Conservation (phyloP, 805 yeast species). For the Cyberlindnera misumaiensis region DNA sequence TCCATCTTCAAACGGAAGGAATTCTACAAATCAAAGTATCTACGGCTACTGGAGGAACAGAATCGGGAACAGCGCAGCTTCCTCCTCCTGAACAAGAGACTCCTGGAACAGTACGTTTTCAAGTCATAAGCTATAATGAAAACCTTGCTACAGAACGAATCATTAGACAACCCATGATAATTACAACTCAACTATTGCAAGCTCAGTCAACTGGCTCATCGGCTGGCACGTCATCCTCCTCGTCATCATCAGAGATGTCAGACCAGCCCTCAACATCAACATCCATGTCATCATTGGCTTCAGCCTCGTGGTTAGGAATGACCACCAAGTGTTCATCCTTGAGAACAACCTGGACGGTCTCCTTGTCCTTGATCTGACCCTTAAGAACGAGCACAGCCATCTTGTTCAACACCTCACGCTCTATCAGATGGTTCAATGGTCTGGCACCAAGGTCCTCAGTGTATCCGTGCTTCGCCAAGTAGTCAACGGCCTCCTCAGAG, state of each 20-base stretch:
- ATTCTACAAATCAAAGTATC: conserved; percentile 15
- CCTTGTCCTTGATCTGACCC: conserved; percentile 86
- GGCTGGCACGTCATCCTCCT: conserved; percentile 9
- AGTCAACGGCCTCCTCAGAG: conserved; percentile 72
- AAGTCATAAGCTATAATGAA: neutral
- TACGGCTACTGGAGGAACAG: conserved; percentile 6
- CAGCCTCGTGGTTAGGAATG: conserved; percentile 74
- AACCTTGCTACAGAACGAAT: neutral
- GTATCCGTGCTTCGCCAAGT: conserved; percentile 80
- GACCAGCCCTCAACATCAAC: conserved; percentile 51
- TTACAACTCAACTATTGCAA: no score
- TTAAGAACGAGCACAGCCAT: conserved; percentile 83
- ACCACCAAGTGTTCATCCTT: conserved; percentile 65
- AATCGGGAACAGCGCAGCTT: conserved; percentile 6
- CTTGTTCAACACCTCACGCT: conserved; percentile 77
- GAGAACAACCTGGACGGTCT: conserved; percentile 59
- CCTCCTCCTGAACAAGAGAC: conserved; percentile 3
- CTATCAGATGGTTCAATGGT: conserved; percentile 90
- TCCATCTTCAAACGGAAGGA: conserved; percentile 15
- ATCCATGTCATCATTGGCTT: conserved; percentile 37
- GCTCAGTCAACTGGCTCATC: conserved; percentile 2
- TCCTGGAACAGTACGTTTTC: conserved; percentile 11
- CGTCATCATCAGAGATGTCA: conserved; percentile 53
- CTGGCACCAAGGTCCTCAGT: conserved; percentile 94
- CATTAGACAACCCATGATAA: no score